These are phyloP conservation scores for Cladosporium oxysporum DNA, from an alignment of 2,329 filamentous ascomycete genomes.

Conservation along the genomic window DNA sequence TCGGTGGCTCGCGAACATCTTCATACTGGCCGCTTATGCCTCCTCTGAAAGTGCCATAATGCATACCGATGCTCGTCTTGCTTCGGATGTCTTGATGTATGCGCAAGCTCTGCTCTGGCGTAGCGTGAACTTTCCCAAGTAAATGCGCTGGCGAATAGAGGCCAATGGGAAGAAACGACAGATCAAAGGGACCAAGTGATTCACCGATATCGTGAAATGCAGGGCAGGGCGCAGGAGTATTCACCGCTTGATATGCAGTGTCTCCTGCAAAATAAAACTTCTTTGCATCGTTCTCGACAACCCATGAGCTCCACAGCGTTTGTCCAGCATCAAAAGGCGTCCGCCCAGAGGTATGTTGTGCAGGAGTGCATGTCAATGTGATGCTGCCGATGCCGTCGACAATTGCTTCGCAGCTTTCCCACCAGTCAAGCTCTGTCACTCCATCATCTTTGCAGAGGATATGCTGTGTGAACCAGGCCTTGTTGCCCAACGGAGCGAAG, in stretches of 20 bases:
- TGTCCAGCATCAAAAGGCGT: slow-evolving; percentile 42
- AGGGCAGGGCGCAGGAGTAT: slow-evolving; percentile 47
- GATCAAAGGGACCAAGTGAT: slow-evolving; percentile 50
- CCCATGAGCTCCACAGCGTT: slow-evolving; percentile 54
- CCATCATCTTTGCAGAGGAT: slow-evolving; percentile 43
- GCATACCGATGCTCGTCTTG: slow-evolving; percentile 54
- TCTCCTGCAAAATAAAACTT: slow-evolving; percentile 53
- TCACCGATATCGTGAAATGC: slow-evolving; percentile 52
- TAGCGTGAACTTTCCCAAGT: slow-evolving; percentile 49
- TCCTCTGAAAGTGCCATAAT: slow-evolving; percentile 53
- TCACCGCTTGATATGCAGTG: slow-evolving; percentile 49
- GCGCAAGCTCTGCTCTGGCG: slow-evolving; percentile 50
- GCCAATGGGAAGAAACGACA: slow-evolving; percentile 52
- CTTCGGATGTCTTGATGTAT: slow-evolving; percentile 52
- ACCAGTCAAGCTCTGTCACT: slow-evolving; percentile 54
- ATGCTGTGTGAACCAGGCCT: slow-evolving; percentile 40
- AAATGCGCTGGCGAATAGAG: slow-evolving; percentile 49
- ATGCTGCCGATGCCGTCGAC: slow-evolving; percentile 41
- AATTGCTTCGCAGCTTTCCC: slow-evolving; percentile 45
- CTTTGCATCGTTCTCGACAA: slow-evolving; percentile 40
- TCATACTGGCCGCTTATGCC: slow-evolving; percentile 49
- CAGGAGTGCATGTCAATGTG: slow-evolving; percentile 48
- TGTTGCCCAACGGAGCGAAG: slow-evolving; percentile 46
- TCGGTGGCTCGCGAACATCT: slow-evolving; percentile 51
- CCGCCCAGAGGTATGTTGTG: slow-evolving; percentile 51